Percentiles rank a stretch among this genome's conserved stretches.
These are phyloP conservation scores for Clavulina sp. DNA, from an alignment of 768 basidiomycete genomes.

Conservation along the genomic window DNA sequence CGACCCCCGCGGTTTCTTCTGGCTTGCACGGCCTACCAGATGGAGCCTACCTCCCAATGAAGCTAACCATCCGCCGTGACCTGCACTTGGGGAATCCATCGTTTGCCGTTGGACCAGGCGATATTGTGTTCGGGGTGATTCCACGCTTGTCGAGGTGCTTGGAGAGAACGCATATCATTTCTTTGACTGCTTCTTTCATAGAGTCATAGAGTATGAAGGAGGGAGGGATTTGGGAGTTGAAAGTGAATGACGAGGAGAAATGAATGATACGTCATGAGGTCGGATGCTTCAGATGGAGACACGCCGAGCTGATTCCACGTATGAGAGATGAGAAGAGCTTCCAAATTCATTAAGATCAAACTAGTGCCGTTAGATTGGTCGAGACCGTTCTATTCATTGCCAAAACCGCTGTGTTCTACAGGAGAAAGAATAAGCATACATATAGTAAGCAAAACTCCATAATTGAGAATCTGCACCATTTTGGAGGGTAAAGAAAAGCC, in stretches of 20 bases:
- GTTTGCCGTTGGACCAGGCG: constrained; percentile 39
- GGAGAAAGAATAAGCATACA: too few relatives aligned
- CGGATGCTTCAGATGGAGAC: too few relatives aligned
- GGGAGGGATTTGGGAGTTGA: constrained; percentile 27
- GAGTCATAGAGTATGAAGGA: constrained; percentile 35
- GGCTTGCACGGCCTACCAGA: constrained; percentile 29
- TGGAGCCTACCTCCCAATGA: constrained; percentile 30
- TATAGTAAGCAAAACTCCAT: too few relatives aligned
- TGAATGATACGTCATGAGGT: constrained; percentile 31
- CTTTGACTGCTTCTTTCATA: constrained; percentile 32
- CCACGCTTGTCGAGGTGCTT: constrained; percentile 37
- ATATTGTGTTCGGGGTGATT: constrained; percentile 42
- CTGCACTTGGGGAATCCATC: constrained; percentile 39
- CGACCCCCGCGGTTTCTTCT: constrained; percentile 35
- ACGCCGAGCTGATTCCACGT: too few relatives aligned
- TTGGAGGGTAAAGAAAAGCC: too few relatives aligned
- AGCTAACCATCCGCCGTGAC: constrained; percentile 27
- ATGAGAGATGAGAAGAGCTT: too few relatives aligned
- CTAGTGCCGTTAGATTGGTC: too few relatives aligned
- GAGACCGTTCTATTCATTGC: too few relatives aligned
- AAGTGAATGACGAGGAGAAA: constrained; percentile 35
- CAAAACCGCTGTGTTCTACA: too few relatives aligned
- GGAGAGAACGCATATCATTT: constrained; percentile 36
- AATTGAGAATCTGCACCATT: too few relatives aligned
- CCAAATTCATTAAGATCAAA: too few relatives aligned